phyloP scores from a whole-genome alignment of 2,329 filamentous ascomycete species.

The Pseudocercospora fuligena region DNA sequence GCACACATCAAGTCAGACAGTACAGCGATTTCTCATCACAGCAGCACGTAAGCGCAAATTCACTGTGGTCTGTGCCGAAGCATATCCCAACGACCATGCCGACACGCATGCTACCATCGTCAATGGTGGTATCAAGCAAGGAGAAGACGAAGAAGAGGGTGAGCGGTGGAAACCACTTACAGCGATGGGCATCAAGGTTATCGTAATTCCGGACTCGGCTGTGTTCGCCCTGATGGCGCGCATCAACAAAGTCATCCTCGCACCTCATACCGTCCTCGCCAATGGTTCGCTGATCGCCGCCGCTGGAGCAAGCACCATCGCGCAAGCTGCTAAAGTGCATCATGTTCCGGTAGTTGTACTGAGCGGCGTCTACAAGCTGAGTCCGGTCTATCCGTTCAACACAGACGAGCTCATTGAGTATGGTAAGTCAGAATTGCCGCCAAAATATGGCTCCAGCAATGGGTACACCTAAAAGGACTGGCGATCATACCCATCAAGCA shows the following conservation, averaged over 20 bases:
- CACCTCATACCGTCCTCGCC: conserved; percentile 83
- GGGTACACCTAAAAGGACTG: neutral
- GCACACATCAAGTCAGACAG: conserved; percentile 81
- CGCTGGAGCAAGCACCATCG: conserved; percentile 81
- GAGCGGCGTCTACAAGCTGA: conserved; percentile 90
- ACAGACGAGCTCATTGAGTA: conserved; percentile 83
- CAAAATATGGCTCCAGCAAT: neutral
- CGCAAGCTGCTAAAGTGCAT: conserved; percentile 80
- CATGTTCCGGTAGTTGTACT: conserved; percentile 86
- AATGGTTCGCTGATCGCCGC: conserved; percentile 86
- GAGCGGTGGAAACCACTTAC: conserved; percentile 77
- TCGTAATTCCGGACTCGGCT: conserved; percentile 81
- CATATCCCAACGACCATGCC: conserved; percentile 70
- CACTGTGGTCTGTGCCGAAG: conserved; percentile 82
- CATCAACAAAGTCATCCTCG: conserved; percentile 92
- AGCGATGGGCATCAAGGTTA: conserved; percentile 77
- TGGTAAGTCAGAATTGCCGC: conserved; percentile 50
- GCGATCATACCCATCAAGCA: neutral
- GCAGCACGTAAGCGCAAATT: conserved; percentile 90
- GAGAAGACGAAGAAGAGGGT: conserved; percentile 53
- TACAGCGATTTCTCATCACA: conserved; percentile 86
- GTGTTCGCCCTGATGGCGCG: conserved; percentile 93
- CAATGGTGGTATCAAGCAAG: conserved; percentile 56
- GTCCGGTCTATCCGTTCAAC: conserved; percentile 84
- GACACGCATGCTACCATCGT: conserved; percentile 65